Conservation (phyloP, 768 basidiomycete genomes). For the Clitopilus hobsonii region DNA sequence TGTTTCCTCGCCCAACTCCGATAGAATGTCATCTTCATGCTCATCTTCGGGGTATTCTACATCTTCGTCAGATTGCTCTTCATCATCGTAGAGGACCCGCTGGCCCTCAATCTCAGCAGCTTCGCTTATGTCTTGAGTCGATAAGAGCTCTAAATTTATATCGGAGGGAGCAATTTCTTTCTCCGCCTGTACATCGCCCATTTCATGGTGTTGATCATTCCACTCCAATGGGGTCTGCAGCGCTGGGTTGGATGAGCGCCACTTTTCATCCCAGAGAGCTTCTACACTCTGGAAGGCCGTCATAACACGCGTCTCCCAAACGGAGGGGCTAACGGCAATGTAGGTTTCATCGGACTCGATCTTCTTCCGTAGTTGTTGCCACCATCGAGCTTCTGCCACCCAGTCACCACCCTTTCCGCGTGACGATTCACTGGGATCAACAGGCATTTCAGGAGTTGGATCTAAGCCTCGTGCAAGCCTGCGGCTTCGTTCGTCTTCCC, state of each 20-base stretch:
- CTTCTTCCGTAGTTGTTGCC: conserved; percentile 60
- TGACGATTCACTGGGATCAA: conserved; percentile 61
- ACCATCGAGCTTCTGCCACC: conserved; percentile 70
- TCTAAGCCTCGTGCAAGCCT: conserved; percentile 61
- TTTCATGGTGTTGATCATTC: neutral
- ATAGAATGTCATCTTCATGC: conserved; percentile 6
- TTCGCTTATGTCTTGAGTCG: neutral
- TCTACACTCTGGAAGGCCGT: conserved; percentile 89
- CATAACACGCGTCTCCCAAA: conserved; percentile 77
- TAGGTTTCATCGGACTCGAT: conserved; percentile 11
- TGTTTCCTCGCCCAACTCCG: conserved; percentile 8
- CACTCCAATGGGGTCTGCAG: no score
- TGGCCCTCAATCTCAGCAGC: conserved; percentile 22
- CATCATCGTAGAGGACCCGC: conserved; percentile 26
- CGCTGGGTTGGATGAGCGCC: no score
- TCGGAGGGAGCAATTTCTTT: conserved; percentile 4
- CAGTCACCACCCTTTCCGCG: conserved; percentile 57
- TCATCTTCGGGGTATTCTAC: conserved; percentile 6
- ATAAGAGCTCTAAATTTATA: conserved; percentile 13
- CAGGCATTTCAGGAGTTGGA: conserved; percentile 70
- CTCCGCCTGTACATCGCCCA: neutral
- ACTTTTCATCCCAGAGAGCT: conserved; percentile 71
- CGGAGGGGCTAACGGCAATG: conserved; percentile 12
- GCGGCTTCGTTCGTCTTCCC: conserved; percentile 91
- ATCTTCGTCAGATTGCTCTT: conserved; percentile 17